phyloP scores from a whole-genome alignment of 441 rosid species.

The Monsonia emarginata region DNA sequence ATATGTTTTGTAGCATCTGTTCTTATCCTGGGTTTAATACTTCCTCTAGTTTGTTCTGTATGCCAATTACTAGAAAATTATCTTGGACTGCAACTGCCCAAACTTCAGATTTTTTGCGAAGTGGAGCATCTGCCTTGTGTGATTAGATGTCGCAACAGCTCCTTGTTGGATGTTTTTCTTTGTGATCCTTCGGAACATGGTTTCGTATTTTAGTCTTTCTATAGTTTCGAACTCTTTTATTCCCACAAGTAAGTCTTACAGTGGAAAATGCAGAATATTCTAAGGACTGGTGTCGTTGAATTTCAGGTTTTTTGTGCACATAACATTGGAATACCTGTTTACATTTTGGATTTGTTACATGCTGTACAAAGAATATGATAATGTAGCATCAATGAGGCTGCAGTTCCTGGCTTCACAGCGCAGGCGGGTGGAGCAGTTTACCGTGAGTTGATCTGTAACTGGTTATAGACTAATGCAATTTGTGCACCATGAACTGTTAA shows the following conservation, averaged over 20 bases:
- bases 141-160: too few species aligned
- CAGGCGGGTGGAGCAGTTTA: constrained; percentile 81
- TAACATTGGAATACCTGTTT: constrained; percentile 72
- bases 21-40: not conserved
- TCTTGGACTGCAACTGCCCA: too few species aligned
- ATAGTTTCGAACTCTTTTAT: not conserved
- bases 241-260: not conserved
- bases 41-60: too few species aligned
- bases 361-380: constrained; percentile 83
- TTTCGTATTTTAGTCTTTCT: not conserved
- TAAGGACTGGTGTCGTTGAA: constrained; percentile 9
- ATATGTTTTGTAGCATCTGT: not conserved
- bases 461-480: not conserved
- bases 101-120: too few species aligned
- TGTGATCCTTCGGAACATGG: too few species aligned
- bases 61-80: too few species aligned
- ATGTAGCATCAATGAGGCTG: constrained; percentile 71
- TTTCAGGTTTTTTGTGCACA: constrained; percentile 87
- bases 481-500: not conserved
- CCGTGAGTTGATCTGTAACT: constrained; percentile 42
- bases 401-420: constrained; percentile 67
- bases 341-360: constrained; percentile 75
- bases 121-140: too few species aligned
- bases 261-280: constrained; percentile 7
- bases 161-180: too few species aligned